Conservation (phyloP, 352 stramenopile species). For the Thalassiosira hispida region DNA sequence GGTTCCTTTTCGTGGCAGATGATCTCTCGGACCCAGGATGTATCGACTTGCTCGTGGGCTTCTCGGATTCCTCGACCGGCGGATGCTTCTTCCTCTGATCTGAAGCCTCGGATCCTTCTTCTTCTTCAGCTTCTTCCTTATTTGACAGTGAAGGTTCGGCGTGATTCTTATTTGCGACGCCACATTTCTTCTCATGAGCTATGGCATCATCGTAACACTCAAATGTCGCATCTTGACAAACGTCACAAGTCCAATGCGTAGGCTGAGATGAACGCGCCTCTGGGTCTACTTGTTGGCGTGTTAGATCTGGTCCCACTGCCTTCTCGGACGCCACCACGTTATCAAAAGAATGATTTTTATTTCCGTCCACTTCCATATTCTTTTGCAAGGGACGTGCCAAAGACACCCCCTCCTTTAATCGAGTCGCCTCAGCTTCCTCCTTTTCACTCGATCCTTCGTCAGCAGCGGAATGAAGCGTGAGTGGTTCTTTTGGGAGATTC, state of each 20-base stretch:
- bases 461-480: background rate
- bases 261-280: background rate
- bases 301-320: background rate
- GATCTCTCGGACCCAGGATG: background rate
- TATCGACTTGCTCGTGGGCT: background rate
- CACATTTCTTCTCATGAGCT: slow-evolving; percentile 14
- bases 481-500: background rate
- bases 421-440: slow-evolving; percentile 3
- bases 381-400: background rate
- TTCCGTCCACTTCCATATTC: background rate
- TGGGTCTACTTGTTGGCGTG: background rate
- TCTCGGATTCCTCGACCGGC: background rate
- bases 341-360: background rate
- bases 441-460: background rate
- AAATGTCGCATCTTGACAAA: slow-evolving; percentile 23
- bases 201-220: slow-evolving; percentile 7
- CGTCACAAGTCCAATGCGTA: slow-evolving; percentile 17
- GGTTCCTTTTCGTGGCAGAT: background rate
- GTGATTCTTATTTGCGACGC: background rate
- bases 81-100: background rate
- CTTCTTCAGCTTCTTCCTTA: background rate
- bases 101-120: background rate
- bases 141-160: background rate
- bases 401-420: background rate
- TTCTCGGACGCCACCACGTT: background rate